These are phyloP conservation scores for Solanum gandarillasii DNA, from an alignment of 257 asterid genomes.

Conservation along the genomic window DNA sequence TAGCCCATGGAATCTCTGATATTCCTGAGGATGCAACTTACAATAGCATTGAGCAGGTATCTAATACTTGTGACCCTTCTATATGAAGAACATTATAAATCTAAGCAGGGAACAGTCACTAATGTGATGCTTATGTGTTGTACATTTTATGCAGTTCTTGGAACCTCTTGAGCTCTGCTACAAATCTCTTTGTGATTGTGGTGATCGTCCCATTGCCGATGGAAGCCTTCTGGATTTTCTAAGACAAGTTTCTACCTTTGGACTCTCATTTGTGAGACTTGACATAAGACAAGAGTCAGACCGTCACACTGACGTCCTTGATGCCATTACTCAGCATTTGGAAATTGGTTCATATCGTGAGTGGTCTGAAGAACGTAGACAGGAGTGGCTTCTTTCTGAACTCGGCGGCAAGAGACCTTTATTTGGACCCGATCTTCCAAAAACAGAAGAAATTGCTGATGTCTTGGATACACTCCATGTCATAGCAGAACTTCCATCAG, in stretches of 20 bases:
- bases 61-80: background rate
- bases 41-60: constrained; percentile 31
- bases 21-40: constrained; percentile 34
- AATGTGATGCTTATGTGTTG: background rate
- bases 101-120: background rate
- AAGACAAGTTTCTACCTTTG: constrained; percentile 46
- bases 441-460: constrained; percentile 40
- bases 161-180: constrained; percentile 49
- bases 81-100: background rate
- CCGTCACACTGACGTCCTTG: constrained; percentile 39
- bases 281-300: constrained; percentile 48
- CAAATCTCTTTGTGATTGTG: constrained; percentile 40
- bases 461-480: constrained; percentile 40
- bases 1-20: constrained; percentile 35
- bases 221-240: constrained; percentile 46
- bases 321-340: constrained; percentile 33
- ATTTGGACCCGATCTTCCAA: constrained; percentile 41
- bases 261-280: constrained; percentile 38
- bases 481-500: constrained; percentile 38
- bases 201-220: constrained; percentile 38
- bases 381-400: constrained; percentile 44
- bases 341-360: constrained; percentile 39
- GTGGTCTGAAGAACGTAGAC: constrained; percentile 41
- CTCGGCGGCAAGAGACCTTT: constrained; percentile 41
- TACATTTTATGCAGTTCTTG: constrained; percentile 21